Conservation (phyloP, 371 early-diverging fungal genomes). For the Mortierella sp. region DNA sequence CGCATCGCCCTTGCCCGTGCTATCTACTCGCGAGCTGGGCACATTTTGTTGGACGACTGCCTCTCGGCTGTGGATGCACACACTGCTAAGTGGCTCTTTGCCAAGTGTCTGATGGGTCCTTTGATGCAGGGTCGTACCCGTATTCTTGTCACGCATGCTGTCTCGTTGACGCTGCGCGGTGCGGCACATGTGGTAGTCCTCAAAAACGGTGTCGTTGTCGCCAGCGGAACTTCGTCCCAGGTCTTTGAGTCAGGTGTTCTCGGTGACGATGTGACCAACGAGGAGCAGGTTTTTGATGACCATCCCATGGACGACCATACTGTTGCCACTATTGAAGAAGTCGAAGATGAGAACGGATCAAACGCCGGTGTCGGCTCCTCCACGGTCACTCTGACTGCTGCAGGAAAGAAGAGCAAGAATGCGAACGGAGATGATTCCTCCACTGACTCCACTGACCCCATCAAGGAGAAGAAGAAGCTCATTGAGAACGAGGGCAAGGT, state of each 20-base stretch:
- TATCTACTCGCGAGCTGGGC: constrained; percentile 76
- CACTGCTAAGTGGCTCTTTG: constrained; percentile 84
- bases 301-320: constrained; percentile 32
- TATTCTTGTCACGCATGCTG: constrained; percentile 89
- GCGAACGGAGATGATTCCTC: constrained; percentile 28
- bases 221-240: constrained; percentile 64
- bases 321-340: constrained; percentile 36
- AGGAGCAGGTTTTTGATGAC: constrained; percentile 41
- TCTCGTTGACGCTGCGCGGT: constrained; percentile 76
- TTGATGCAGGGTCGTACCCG: constrained; percentile 81
- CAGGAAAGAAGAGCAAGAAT: constrained; percentile 35
- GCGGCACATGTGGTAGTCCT: constrained; percentile 80
- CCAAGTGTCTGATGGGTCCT: constrained; percentile 72
- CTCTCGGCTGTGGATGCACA: constrained; percentile 88
- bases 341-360: constrained; percentile 38
- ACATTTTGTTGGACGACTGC: constrained; percentile 82
- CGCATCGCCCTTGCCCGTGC: constrained; percentile 84
- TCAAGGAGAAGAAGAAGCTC: constrained; percentile 59
- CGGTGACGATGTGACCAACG: constrained; percentile 60
- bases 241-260: constrained; percentile 61
- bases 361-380: constrained; percentile 18
- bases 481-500: constrained; percentile 72
- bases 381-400: constrained; percentile 25
- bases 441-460: constrained; percentile 40
- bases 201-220: constrained; percentile 72